phyloP scores from a whole-genome alignment of 192 early-diverging fungal species.

The Anaeromyces robustus region DNA sequence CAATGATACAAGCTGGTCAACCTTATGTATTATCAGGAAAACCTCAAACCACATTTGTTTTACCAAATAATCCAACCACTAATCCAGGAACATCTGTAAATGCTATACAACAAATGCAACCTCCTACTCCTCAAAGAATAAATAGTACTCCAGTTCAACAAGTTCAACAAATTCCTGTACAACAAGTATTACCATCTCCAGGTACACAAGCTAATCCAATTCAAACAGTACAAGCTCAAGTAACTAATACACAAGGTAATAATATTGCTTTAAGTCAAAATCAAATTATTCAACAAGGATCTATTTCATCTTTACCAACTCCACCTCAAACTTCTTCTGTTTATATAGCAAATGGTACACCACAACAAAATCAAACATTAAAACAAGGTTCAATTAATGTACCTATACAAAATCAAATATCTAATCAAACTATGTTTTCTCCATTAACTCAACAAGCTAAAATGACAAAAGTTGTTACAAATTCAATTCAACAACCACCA shows the following conservation, averaged over 20 bases:
- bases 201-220: neutral
- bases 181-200: neutral
- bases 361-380: too few relatives aligned
- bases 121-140: neutral
- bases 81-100: neutral
- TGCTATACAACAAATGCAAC: neutral
- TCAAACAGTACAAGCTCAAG: neutral
- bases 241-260: neutral
- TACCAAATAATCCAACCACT: neutral
- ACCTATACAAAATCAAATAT: too few relatives aligned
- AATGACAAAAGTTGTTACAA: too few relatives aligned
- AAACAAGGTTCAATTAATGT: too few relatives aligned
- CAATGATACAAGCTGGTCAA: neutral
- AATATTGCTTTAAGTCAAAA: neutral
- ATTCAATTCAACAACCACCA: too few relatives aligned
- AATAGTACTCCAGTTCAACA: neutral
- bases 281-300: neutral
- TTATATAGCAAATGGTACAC: too few relatives aligned
- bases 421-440: too few relatives aligned
- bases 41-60: neutral
- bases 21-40: neutral
- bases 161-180: neutral
- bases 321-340: neutral
- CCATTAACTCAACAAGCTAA: too few relatives aligned
- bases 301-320: neutral